Conservation (phyloP, 1,284 basidiomycete species). For the Irpex sp. region DNA sequence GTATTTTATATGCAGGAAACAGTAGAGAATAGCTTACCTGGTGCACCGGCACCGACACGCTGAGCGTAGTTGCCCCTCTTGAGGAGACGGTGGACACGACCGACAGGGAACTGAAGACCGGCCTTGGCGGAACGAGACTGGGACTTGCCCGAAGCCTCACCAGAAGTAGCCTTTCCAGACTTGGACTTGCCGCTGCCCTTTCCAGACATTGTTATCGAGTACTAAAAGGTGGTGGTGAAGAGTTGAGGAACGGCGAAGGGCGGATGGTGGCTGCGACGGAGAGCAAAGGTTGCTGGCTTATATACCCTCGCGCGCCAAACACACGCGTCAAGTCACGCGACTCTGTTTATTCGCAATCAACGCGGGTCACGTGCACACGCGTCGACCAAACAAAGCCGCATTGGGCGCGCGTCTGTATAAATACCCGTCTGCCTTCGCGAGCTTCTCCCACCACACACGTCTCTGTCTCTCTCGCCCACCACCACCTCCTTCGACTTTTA, state of each 20-base stretch:
- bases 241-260: neutral
- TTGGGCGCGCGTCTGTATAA: slow-evolving; percentile 5
- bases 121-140: slow-evolving; percentile 79
- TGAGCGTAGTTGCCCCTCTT: slow-evolving; percentile 87
- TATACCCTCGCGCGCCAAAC: slow-evolving; percentile 6
- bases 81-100: slow-evolving; percentile 88
- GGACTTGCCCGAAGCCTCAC: slow-evolving; percentile 41
- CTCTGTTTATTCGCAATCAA: slow-evolving; percentile 15
- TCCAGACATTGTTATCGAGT: slow-evolving; percentile 42
- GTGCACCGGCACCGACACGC: slow-evolving; percentile 75
- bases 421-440: slow-evolving; percentile 5
- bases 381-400: slow-evolving; percentile 7
- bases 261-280: slow-evolving; percentile 9
- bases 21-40: slow-evolving; percentile 42
- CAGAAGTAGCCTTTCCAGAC: slow-evolving; percentile 53
- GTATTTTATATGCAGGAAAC: neutral
- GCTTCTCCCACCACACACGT: slow-evolving; percentile 7
- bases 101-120: slow-evolving; percentile 84
- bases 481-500: slow-evolving; percentile 10
- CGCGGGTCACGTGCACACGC: slow-evolving; percentile 10
- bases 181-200: slow-evolving; percentile 56
- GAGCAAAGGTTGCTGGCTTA: neutral
- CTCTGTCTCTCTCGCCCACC: slow-evolving; percentile 9
- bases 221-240: slow-evolving; percentile 5
- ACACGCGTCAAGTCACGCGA: slow-evolving; percentile 11